Evolutionary conservation across 495 filamentous ascomycete genomes (phyloP).

Genomic region (Penicillium samsonianum): DNA sequence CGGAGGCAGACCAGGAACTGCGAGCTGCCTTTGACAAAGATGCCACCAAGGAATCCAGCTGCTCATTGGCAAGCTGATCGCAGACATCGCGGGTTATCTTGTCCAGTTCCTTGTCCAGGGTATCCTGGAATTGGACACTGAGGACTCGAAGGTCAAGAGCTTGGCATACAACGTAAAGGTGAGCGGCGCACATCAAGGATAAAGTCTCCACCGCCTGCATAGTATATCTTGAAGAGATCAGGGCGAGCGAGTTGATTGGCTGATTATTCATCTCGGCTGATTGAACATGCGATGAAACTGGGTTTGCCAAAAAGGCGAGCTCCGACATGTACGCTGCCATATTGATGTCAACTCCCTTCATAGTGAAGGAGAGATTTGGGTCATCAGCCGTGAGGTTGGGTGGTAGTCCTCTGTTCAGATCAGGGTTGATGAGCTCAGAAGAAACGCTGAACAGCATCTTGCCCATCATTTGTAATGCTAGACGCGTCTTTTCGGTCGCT

Average conservation of each 20-base stretch:
- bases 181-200: constrained; percentile 50
- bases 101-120: neutral
- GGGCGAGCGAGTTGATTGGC: constrained; percentile 57
- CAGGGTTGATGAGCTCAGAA: constrained; percentile 58
- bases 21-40: constrained; percentile 7
- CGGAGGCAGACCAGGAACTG: constrained; percentile 1
- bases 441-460: constrained; percentile 57
- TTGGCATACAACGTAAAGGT: constrained; percentile 53
- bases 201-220: constrained; percentile 56
- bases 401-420: constrained; percentile 56
- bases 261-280: constrained; percentile 61
- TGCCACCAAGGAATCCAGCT: neutral
- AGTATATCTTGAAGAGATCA: constrained; percentile 56
- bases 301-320: constrained; percentile 49
- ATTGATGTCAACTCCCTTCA: constrained; percentile 64
- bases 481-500: constrained; percentile 62
- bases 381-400: constrained; percentile 59
- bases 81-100: neutral
- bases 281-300: constrained; percentile 53
- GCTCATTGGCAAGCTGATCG: neutral
- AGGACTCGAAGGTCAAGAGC: constrained; percentile 44
- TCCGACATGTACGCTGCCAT: constrained; percentile 65
- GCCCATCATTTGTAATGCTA: constrained; percentile 57
- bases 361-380: constrained; percentile 52
- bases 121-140: constrained; percentile 24